Conservation (phyloP, 805 yeast genomes). For the Wickerhamomyces rabaulensis region DNA sequence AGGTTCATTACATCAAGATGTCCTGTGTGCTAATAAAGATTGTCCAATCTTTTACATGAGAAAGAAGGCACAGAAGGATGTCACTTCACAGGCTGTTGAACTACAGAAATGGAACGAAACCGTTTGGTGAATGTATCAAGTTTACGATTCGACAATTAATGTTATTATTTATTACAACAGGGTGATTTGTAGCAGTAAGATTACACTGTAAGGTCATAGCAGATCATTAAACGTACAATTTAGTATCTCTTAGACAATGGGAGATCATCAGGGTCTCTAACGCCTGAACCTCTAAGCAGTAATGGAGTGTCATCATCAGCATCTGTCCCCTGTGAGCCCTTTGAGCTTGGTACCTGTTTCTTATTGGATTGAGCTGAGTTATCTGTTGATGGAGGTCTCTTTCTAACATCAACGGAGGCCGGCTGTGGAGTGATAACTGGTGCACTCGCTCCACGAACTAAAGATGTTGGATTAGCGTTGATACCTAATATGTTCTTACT, state of each 20-base stretch:
- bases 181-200: background rate
- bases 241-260: background rate
- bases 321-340: background rate
- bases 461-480: background rate
- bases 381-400: background rate
- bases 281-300: background rate
- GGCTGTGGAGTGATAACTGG: background rate
- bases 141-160: background rate
- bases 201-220: too few species aligned
- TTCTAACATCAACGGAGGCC: background rate
- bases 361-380: background rate
- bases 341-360: background rate
- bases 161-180: background rate
- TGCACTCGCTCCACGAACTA: background rate
- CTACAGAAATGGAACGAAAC: slow-evolving; percentile 36
- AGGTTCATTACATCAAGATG: slow-evolving; percentile 94
- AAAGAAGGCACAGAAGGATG: slow-evolving; percentile 42
- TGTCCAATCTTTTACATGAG: slow-evolving; percentile 98
- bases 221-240: background rate
- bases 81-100: slow-evolving; percentile 33
- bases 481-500: background rate
- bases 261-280: background rate
- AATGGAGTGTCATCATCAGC: background rate
- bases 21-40: slow-evolving; percentile 89
- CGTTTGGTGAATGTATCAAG: slow-evolving; percentile 14